A percentile compares a stretch with the other conserved stretches of the same genome.
Evolutionary conservation across 352 stramenopile species (phyloP).

Genomic region (Pythium aphanidermatum): DNA sequence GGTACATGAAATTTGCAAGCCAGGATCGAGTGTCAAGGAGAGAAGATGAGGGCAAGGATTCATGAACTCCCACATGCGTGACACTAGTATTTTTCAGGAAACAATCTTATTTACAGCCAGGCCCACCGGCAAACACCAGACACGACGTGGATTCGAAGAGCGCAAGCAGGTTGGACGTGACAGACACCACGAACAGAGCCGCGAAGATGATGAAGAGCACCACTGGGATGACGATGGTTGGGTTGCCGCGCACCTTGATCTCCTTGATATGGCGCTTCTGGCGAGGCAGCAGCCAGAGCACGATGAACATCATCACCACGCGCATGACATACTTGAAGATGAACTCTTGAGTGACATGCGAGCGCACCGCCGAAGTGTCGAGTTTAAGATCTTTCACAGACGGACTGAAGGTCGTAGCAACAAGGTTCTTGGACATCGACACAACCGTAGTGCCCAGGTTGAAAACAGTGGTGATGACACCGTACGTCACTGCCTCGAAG

Average conservation of each 20-base stretch:
- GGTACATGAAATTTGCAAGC: too few relatives aligned
- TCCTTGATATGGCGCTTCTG: constrained; percentile 17
- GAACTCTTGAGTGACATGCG: constrained; percentile 11
- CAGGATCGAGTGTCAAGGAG: too few relatives aligned
- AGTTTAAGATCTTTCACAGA: neutral
- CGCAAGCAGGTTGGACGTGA: constrained; percentile 14
- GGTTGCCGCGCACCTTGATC: constrained; percentile 3
- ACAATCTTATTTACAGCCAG: constrained; percentile 7
- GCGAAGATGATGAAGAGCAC: constrained; percentile 7
- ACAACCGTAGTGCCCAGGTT: constrained; percentile 9
- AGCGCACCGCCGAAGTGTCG: constrained; percentile 9
- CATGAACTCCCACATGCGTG: too few relatives aligned
- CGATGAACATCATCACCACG: constrained; percentile 3
- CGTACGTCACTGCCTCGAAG: constrained; percentile 15
- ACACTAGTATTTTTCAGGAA: neutral
- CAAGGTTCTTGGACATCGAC: constrained; percentile 6
- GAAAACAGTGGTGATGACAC: constrained; percentile 15
- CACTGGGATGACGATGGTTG: constrained; percentile 8
- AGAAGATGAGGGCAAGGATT: too few relatives aligned
- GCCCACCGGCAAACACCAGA: constrained; percentile 14
- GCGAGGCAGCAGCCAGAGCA: constrained; percentile 12
- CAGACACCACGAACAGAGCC: constrained; percentile 1
- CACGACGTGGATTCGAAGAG: constrained; percentile 19
- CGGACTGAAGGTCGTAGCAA: constrained; percentile 1
- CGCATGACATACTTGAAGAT: constrained; percentile 8